Evolutionary conservation across 345 rosid genomes (phyloP), one percentile per base, ranked within the genome.

Genomic region (Gossypium stocksii): DNA sequence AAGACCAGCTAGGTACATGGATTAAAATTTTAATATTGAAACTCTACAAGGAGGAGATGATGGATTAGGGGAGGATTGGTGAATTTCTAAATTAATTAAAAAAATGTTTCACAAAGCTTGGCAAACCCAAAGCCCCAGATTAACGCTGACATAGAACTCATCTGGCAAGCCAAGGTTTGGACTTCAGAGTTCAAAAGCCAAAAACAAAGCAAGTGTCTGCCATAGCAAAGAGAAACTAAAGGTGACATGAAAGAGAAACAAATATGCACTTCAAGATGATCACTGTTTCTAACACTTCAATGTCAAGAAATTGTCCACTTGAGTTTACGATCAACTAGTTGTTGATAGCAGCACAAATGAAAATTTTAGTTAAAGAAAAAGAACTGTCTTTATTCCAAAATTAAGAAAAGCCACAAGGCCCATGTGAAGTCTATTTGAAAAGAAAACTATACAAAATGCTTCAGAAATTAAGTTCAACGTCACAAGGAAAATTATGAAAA

Each of bases 391-490:
- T n/a, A 66, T 12, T 66, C 70, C 29, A 27, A 17, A 17, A 60
- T 27, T 15, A 25, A 25, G 65, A 60, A 60, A 59, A 27, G 5
- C 44, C 43, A 27, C 38, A 15, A 59, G 27, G 64, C 65, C n/a
- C 43, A 60, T 60, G 41, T 27, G 43, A 25, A 2, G 65, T 15
- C 43, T 12, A 15, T 60, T 60, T 15, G 17, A 29, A 60, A 25
- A 60, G 43, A 27, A 60, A 27, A 13, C 20, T 9, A 38, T 14
- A 63, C 1, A 8, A 63, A 38, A 63, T 63, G 49, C 68, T 63
- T 41, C 68, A 63, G 20, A 60, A 38, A 17, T 41, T 34, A 61
- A 63, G 68, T 38, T 63, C 98, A 80, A 77, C 82, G 62, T 14
- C 2, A 62, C 9, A 34, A 71, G 20, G 17, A 13, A 66, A 66